These are phyloP conservation scores for Euphorbia tirucalli DNA, from an alignment of 345 rosid species.

Conservation along the genomic window DNA sequence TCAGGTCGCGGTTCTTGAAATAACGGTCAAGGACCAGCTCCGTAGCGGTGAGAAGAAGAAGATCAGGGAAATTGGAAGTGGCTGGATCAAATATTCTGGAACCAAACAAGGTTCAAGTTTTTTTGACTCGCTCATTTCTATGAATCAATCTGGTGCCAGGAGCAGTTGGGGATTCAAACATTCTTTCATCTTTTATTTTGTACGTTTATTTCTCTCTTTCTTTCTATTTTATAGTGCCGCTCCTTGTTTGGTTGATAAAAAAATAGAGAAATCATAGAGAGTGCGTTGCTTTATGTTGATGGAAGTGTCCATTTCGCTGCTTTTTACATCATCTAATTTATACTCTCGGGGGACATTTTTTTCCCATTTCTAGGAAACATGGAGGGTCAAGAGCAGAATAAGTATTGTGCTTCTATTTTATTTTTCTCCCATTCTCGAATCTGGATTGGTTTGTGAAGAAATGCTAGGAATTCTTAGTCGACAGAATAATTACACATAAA, in stretches of 20 bases:
- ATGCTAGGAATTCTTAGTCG: no score
- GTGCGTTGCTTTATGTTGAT: no score
- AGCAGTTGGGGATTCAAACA: slow-evolving; percentile 36
- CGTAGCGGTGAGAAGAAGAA: slow-evolving; percentile 22
- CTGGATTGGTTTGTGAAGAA: no score
- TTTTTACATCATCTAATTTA: background rate
- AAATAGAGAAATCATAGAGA: no score
- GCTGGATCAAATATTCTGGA: background rate
- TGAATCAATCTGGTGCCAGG: slow-evolving; percentile 32
- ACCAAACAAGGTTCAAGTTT: slow-evolving; percentile 30
- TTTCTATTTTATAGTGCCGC: no score
- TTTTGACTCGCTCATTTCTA: slow-evolving; percentile 19
- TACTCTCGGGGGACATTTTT: no score
- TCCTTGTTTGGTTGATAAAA: no score
- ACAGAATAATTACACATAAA: no score
- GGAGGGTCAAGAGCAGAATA: no score
- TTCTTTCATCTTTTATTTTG: slow-evolving; percentile 36
- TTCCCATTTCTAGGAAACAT: no score
- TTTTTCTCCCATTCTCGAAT: background rate
- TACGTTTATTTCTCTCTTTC: slow-evolving; percentile 12
- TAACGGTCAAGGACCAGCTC: slow-evolving; percentile 35
- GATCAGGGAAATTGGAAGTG: slow-evolving; percentile 22
- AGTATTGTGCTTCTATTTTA: background rate
- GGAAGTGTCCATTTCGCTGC: background rate
- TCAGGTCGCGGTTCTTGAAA: slow-evolving; percentile 43